Conservation (phyloP, 1,284 basidiomycete genomes). For the Pseudozyma tsukubaensis region DNA sequence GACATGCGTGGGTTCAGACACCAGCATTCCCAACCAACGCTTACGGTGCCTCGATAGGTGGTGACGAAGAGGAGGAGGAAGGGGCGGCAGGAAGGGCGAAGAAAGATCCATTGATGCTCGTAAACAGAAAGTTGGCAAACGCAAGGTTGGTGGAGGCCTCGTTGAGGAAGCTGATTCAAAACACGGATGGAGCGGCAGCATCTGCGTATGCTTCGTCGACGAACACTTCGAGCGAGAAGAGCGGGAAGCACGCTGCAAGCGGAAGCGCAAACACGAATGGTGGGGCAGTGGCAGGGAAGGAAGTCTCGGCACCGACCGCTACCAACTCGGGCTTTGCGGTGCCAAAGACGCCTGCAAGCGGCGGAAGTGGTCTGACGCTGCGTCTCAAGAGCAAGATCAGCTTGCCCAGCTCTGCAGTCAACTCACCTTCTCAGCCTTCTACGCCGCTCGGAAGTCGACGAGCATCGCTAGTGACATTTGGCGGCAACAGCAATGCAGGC, state of each 20-base stretch:
- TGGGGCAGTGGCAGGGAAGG: neutral
- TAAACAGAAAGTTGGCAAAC: conserved; percentile 60
- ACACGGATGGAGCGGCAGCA: conserved; percentile 54
- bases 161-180: conserved; percentile 52
- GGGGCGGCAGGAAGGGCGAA: conserved; percentile 9
- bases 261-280: neutral
- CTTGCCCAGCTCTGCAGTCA: conserved; percentile 18
- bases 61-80: conserved; percentile 14
- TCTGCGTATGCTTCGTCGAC: conserved; percentile 25
- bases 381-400: conserved; percentile 42
- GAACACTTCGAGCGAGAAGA: neutral
- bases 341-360: conserved; percentile 32
- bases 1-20: conserved; percentile 59
- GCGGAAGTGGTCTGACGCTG: conserved; percentile 30
- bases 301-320: neutral
- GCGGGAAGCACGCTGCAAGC: neutral
- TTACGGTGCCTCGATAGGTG: conserved; percentile 22
- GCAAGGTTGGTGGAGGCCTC: conserved; percentile 58
- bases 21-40: conserved; percentile 54
- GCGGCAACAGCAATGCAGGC: conserved; percentile 1
- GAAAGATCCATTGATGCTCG: conserved; percentile 47
- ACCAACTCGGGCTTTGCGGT: conserved; percentile 19
- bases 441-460: conserved; percentile 24
- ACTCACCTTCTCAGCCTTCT: conserved; percentile 24
- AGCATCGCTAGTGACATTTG: conserved; percentile 9